Evolutionary conservation across 2,329 filamentous ascomycete species (phyloP).

Genomic region (Cladosporium sp.): DNA sequence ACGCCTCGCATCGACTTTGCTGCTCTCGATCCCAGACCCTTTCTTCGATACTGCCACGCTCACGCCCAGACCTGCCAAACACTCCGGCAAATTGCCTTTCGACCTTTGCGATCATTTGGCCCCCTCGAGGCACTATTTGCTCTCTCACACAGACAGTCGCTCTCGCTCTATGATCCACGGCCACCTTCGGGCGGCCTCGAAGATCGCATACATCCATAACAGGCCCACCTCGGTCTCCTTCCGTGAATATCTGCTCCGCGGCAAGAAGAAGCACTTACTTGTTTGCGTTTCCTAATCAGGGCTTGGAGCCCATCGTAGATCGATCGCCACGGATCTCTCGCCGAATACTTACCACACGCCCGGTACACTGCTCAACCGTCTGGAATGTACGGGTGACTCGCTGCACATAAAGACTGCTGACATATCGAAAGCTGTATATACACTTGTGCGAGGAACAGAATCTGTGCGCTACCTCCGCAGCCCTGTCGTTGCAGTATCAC

Average conservation of each 20-base stretch:
- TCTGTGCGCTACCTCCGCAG: background rate
- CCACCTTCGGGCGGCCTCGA: background rate
- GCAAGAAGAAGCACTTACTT: background rate
- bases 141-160: background rate
- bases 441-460: background rate
- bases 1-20: background rate
- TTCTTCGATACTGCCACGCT: background rate
- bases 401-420: background rate
- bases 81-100: background rate
- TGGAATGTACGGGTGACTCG: background rate
- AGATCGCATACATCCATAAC: background rate
- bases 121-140: background rate
- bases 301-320: background rate
- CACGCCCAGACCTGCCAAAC: background rate
- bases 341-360: background rate
- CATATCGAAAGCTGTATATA: background rate
- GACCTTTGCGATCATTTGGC: background rate
- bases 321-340: background rate
- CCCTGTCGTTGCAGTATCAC: background rate
- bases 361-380: background rate
- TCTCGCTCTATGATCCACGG: background rate
- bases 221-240: background rate
- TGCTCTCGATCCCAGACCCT: background rate
- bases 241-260: background rate
- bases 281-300: background rate